Evolutionary conservation across 2,329 filamentous ascomycete genomes (phyloP).

Genomic region (Diaporthe helianthi): DNA sequence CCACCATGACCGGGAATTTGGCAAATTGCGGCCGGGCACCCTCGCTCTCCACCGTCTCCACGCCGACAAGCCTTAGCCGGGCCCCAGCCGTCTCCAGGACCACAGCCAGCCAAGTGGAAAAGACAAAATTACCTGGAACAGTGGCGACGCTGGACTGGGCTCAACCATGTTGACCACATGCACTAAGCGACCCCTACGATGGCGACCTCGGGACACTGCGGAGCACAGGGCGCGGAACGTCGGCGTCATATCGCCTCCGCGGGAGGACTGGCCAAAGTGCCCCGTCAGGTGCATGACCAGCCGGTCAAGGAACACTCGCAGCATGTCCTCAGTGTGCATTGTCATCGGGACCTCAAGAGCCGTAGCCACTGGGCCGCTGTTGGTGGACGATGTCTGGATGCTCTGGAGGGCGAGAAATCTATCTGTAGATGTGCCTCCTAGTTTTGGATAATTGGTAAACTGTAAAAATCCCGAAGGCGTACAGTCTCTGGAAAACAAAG

Average conservation of each 20-base stretch:
- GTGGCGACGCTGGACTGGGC: neutral
- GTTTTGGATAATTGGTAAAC: neutral
- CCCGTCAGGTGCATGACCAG: neutral
- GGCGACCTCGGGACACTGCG: neutral
- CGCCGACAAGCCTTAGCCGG: neutral
- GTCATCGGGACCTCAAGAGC: neutral
- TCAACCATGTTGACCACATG: neutral
- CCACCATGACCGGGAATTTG: neutral
- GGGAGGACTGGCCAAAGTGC: neutral
- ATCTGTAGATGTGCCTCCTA: neutral
- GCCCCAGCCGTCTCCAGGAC: neutral
- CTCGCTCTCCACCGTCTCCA: neutral
- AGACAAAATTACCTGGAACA: neutral
- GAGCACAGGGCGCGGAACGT: neutral
- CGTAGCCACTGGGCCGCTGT: neutral
- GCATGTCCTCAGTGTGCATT: constrained; percentile 6
- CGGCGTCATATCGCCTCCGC: neutral
- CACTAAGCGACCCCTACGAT: neutral
- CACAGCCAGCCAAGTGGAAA: neutral
- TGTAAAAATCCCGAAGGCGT: too few relatives aligned
- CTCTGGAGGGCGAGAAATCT: neutral
- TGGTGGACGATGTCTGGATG: neutral
- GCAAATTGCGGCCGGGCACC: neutral
- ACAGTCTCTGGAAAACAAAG: too few relatives aligned
- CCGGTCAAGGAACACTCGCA: neutral